These are phyloP conservation scores for Pichia membranifaciens DNA, from an alignment of 805 yeast species.

Conservation along the genomic window DNA sequence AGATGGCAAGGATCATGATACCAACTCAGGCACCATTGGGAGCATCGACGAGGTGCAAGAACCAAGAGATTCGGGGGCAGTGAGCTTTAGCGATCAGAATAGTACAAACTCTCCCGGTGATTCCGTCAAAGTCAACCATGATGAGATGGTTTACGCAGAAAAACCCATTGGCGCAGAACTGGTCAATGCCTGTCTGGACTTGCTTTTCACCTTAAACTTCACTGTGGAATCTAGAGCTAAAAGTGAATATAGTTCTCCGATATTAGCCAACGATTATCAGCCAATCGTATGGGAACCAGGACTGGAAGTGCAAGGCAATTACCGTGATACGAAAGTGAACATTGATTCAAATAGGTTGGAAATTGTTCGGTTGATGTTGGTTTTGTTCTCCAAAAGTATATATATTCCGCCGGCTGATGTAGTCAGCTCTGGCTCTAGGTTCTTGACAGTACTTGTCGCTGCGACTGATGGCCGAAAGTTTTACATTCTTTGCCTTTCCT, in stretches of 20 bases:
- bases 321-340: slow-evolving; percentile 31
- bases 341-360: slow-evolving; percentile 65
- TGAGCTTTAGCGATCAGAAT: not conserved
- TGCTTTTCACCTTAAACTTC: slow-evolving; percentile 55
- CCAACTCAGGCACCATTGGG: not conserved
- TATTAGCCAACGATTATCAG: slow-evolving; percentile 28
- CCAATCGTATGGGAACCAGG: slow-evolving; percentile 76
- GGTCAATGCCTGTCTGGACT: slow-evolving; percentile 34
- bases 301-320: slow-evolving; percentile 41
- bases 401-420: slow-evolving; percentile 42
- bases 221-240: slow-evolving; percentile 34
- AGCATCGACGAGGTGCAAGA: not conserved
- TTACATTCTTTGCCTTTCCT: slow-evolving; percentile 56
- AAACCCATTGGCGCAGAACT: slow-evolving; percentile 35
- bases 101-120: slow-evolving; percentile 1
- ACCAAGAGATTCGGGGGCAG: not conserved
- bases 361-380: slow-evolving; percentile 53
- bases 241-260: slow-evolving; percentile 1
- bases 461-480: slow-evolving; percentile 43
- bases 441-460: slow-evolving; percentile 49
- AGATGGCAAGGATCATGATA: not conserved
- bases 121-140: not conserved
- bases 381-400: slow-evolving; percentile 56
- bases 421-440: slow-evolving; percentile 52
- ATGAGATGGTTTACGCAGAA: not conserved